Conservation (phyloP, 768 basidiomycete species). For the Galerina marginata region DNA sequence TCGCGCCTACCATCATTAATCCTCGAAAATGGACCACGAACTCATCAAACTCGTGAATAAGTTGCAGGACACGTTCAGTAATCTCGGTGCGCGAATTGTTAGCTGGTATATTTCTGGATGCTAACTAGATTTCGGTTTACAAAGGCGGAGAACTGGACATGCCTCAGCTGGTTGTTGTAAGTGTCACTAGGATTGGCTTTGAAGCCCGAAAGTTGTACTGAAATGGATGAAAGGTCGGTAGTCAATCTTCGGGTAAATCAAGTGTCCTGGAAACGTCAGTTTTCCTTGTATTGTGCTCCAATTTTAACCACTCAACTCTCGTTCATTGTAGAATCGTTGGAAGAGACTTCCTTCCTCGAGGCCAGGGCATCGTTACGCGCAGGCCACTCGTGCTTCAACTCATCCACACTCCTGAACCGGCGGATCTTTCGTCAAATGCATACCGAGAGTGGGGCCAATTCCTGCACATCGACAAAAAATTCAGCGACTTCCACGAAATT, state of each 20-base stretch:
- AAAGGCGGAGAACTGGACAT: slow-evolving; percentile 90
- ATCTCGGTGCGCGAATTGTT: slow-evolving; percentile 66
- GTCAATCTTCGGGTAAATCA: slow-evolving; percentile 96
- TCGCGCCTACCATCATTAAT: background rate
- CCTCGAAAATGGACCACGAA: slow-evolving; percentile 80
- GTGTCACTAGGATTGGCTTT: slow-evolving; percentile 34
- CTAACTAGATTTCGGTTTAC: slow-evolving; percentile 13
- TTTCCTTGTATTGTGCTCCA: slow-evolving; percentile 6
- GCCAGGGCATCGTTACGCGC: slow-evolving; percentile 94
- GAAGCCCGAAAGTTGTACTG: slow-evolving; percentile 11
- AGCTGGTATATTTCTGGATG: slow-evolving; percentile 19
- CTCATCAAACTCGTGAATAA: slow-evolving; percentile 94
- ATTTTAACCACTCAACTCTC: slow-evolving; percentile 7
- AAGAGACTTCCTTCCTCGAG: slow-evolving; percentile 86
- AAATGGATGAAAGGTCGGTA: slow-evolving; percentile 72
- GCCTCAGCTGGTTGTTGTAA: slow-evolving; percentile 88
- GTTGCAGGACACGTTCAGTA: slow-evolving; percentile 91
- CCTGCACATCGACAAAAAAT: slow-evolving; percentile 93
- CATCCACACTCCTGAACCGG: slow-evolving; percentile 82
- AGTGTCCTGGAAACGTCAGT: slow-evolving; percentile 94
- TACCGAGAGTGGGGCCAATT: slow-evolving; percentile 96
- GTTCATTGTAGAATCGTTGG: slow-evolving; percentile 80
- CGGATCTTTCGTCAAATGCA: slow-evolving; percentile 48
- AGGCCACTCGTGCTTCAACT: slow-evolving; percentile 95
- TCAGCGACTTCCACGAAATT: slow-evolving; percentile 95